phyloP scores from a whole-genome alignment of 1,139 yeast genomes.

The Suhomyces anneliseae region DNA sequence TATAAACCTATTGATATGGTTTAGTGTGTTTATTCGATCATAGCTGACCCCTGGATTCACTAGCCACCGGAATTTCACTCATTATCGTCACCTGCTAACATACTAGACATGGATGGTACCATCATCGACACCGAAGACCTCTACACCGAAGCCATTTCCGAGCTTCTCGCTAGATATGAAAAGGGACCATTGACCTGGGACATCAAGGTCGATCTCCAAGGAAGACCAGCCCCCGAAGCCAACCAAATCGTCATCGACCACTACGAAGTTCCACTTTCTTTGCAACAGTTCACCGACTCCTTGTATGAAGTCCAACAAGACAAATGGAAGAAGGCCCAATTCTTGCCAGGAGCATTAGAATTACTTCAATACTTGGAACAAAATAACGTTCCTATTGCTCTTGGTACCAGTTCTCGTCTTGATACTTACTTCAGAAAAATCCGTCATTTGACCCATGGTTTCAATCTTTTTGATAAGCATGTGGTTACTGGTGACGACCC shows the following conservation, averaged over 20 bases:
- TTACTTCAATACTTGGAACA: slow-evolving; percentile 52
- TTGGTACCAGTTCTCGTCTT: slow-evolving; percentile 83
- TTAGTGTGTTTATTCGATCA: too few species aligned
- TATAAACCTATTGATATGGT: background rate
- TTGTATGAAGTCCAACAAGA: slow-evolving; percentile 55
- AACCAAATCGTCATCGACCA: slow-evolving; percentile 64
- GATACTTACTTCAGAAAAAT: slow-evolving; percentile 69
- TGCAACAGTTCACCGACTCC: slow-evolving; percentile 56
- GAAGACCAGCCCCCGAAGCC: slow-evolving; percentile 76
- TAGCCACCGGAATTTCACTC: too few species aligned
- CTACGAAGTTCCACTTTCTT: slow-evolving; percentile 65
- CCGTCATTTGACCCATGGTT: slow-evolving; percentile 58
- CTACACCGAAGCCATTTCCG: slow-evolving; percentile 75
- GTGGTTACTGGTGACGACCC: slow-evolving; percentile 87
- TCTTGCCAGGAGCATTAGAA: slow-evolving; percentile 84
- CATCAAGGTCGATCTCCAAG: slow-evolving; percentile 80
- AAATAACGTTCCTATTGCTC: slow-evolving; percentile 70
- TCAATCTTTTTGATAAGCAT: slow-evolving; percentile 63
- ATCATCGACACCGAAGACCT: slow-evolving; percentile 87
- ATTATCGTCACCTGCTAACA: slow-evolving; percentile 1
- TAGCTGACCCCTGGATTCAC: too few species aligned
- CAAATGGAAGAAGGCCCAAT: slow-evolving; percentile 62
- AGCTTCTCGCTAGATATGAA: slow-evolving; percentile 62
- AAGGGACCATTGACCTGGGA: slow-evolving; percentile 89
- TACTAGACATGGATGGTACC: slow-evolving; percentile 88